These are phyloP conservation scores for Sarocladium kiliense DNA, from an alignment of 2,329 filamentous ascomycete species.

Conservation along the genomic window DNA sequence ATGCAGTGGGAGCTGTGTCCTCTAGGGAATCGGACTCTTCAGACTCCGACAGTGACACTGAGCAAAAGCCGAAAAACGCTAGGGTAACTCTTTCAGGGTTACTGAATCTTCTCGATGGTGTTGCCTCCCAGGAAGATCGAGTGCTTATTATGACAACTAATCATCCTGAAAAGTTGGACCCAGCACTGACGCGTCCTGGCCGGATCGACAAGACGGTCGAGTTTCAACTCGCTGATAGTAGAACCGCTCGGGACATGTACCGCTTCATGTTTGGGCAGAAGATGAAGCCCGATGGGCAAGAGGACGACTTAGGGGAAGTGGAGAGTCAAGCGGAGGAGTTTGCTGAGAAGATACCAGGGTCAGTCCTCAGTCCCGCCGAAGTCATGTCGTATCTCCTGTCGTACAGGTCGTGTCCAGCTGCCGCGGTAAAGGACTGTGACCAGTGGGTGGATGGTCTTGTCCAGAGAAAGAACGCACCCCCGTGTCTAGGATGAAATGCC, in stretches of 20 bases:
- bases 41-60: constrained; percentile 12
- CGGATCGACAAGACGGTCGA: constrained; percentile 55
- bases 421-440: constrained; percentile 3
- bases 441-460: not conserved
- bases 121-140: too few relatives aligned
- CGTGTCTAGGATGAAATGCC: not conserved
- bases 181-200: constrained; percentile 24
- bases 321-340: constrained; percentile 25
- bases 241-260: constrained; percentile 12
- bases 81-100: constrained; percentile 16
- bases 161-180: constrained; percentile 17
- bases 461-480: not conserved
- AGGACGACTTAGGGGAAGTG: not conserved
- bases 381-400: constrained; percentile 22
- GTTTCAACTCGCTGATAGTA: not conserved
- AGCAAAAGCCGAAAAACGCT: constrained; percentile 9
- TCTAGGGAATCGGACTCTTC: constrained; percentile 13
- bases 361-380: constrained; percentile 47
- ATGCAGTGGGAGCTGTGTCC: constrained; percentile 19
- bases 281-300: constrained; percentile 4
- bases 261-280: constrained; percentile 12
- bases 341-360: constrained; percentile 35
- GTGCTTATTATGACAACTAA: constrained; percentile 22
- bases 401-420: not conserved
- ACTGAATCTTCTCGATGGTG: constrained; percentile 15